Percentiles rank a stretch among this genome's conserved stretches.
Conservation (phyloP, 2,329 filamentous ascomycete genomes). For the Leptosphaerulina australis region DNA sequence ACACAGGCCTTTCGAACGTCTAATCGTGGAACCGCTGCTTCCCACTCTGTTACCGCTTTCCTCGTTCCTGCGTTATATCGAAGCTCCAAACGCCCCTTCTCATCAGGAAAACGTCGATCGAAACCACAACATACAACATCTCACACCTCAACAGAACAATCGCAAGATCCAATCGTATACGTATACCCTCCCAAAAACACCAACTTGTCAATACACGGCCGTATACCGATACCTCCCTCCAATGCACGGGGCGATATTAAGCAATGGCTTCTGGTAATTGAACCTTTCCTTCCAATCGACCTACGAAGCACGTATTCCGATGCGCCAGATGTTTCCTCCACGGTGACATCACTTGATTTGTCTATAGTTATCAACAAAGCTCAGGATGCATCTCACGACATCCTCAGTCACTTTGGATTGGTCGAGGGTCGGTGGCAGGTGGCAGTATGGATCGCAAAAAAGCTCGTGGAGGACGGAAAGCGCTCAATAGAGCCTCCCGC, state of each 20-base stretch:
- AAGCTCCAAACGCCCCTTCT: slow-evolving; percentile 35
- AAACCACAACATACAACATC: slow-evolving; percentile 7
- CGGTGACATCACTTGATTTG: slow-evolving; percentile 37
- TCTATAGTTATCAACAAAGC: slow-evolving; percentile 33
- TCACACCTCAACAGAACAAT: slow-evolving; percentile 1
- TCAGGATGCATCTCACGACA: slow-evolving; percentile 43
- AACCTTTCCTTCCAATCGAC: slow-evolving; percentile 45
- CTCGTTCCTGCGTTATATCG: slow-evolving; percentile 42
- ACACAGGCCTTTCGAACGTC: slow-evolving; percentile 44
- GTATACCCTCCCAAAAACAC: slow-evolving; percentile 18
- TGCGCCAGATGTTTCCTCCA: slow-evolving; percentile 18
- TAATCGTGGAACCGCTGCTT: slow-evolving; percentile 24
- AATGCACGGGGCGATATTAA: slow-evolving; percentile 35
- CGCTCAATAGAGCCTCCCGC: slow-evolving; percentile 15
- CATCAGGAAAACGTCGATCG: slow-evolving; percentile 26
- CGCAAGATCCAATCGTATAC: neutral
- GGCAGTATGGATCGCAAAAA: slow-evolving; percentile 55
- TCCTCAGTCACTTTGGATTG: slow-evolving; percentile 50
- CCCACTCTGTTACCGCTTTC: slow-evolving; percentile 41
- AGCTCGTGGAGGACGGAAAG: slow-evolving; percentile 46
- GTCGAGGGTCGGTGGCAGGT: slow-evolving; percentile 51
- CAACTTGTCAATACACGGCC: slow-evolving; percentile 12
- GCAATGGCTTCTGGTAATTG: slow-evolving; percentile 45
- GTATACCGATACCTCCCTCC: slow-evolving; percentile 24
- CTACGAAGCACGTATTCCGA: slow-evolving; percentile 30